Percentiles rank a stretch among this genome's conserved stretches.
Evolutionary conservation across 2,329 filamentous ascomycete genomes (phyloP).

Genomic region (Chaetoscypha palmicola): DNA sequence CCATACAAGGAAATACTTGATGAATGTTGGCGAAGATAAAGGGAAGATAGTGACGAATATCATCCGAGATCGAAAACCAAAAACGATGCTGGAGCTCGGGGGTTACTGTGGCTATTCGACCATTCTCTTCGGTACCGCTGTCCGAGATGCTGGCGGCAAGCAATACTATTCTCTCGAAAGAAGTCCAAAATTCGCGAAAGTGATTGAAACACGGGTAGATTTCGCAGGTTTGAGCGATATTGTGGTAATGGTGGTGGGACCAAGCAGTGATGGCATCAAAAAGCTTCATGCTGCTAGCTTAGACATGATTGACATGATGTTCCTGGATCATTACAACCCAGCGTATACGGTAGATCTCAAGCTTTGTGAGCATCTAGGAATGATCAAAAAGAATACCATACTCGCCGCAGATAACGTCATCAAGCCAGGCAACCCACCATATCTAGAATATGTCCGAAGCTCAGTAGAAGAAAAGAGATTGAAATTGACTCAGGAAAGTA

Average conservation of each 20-base stretch:
- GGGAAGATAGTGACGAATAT: constrained; percentile 62
- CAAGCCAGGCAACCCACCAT: constrained; percentile 63
- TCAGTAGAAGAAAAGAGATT: constrained; percentile 54
- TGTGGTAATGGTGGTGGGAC: constrained; percentile 64
- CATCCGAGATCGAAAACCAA: constrained; percentile 59
- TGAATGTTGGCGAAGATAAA: constrained; percentile 75
- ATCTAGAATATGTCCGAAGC: constrained; percentile 63
- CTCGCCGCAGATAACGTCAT: constrained; percentile 66
- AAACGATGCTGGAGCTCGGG: constrained; percentile 70
- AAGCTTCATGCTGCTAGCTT: constrained; percentile 45
- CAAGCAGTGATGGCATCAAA: constrained; percentile 58
- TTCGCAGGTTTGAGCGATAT: constrained; percentile 66
- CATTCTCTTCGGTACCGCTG: constrained; percentile 63
- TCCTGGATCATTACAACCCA: constrained; percentile 76
- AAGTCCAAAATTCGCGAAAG: constrained; percentile 65
- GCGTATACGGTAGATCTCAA: constrained; percentile 69
- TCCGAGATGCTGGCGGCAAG: constrained; percentile 55
- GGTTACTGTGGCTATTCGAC: constrained; percentile 79
- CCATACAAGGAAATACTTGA: constrained; percentile 61
- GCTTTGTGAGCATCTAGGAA: constrained; percentile 62
- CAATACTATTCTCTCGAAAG: constrained; percentile 66
- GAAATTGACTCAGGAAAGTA: constrained; percentile 40
- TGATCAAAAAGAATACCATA: constrained; percentile 56
- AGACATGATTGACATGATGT: constrained; percentile 34
- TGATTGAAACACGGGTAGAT: constrained; percentile 62